These are phyloP conservation scores for Erythrophleum ivorense DNA, from an alignment of 331 rosid species.

Conservation along the genomic window DNA sequence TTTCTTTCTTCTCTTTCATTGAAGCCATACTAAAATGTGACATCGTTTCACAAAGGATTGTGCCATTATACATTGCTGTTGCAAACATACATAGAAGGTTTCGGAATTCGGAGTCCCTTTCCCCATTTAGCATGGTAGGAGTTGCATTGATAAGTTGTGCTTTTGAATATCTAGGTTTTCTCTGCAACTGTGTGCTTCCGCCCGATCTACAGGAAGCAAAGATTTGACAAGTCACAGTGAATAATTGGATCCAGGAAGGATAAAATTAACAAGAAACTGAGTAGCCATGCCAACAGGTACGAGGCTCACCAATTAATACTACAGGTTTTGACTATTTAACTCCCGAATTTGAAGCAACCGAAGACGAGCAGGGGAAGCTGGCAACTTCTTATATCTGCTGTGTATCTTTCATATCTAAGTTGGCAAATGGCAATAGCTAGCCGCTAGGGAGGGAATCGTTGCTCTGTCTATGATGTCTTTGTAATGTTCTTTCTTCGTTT, in stretches of 20 bases:
- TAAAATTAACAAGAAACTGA: constrained; percentile 63
- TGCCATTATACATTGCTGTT: no score
- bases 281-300: constrained; percentile 59
- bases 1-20: not conserved
- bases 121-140: no score
- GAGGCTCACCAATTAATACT: constrained; percentile 17
- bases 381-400: constrained; percentile 25
- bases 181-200: constrained; percentile 98
- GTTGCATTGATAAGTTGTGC: no score
- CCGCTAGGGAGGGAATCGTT: constrained; percentile 20
- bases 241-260: constrained; percentile 44
- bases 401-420: constrained; percentile 10
- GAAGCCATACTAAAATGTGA: not conserved
- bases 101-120: no score
- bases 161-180: constrained; percentile 56
- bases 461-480: constrained; percentile 23
- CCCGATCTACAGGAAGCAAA: constrained; percentile 71
- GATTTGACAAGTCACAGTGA: constrained; percentile 56
- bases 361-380: constrained; percentile 44
- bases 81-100: no score
- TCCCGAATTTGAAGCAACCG: constrained; percentile 27
- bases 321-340: constrained; percentile 17
- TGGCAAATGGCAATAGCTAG: not conserved
- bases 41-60: not conserved
- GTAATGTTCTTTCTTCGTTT: not conserved